Conservation (phyloP, 805 yeast species). For the Pichia occidentalis region DNA sequence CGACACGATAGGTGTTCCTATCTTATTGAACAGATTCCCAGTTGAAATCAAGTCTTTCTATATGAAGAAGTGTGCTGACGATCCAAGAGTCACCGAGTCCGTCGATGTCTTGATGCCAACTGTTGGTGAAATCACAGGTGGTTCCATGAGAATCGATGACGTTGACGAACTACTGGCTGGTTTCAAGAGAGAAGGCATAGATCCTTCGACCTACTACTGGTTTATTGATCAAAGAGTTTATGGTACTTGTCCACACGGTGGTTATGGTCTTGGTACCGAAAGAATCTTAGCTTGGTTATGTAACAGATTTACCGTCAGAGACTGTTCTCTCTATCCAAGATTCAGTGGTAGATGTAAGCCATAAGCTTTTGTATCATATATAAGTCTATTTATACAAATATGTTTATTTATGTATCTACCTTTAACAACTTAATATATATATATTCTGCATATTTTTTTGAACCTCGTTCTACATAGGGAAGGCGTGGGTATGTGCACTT, state of each 20-base stretch:
- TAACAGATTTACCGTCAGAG: slow-evolving; percentile 96
- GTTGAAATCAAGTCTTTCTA: slow-evolving; percentile 95
- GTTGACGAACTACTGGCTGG: slow-evolving; percentile 82
- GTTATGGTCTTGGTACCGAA: slow-evolving; percentile 97
- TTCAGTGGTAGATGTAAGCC: slow-evolving; percentile 98
- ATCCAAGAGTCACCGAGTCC: slow-evolving; percentile 92
- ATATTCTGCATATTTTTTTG: no score
- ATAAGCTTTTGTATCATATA: slow-evolving; percentile 36
- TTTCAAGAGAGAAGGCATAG: slow-evolving; percentile 87
- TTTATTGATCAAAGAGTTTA: slow-evolving; percentile 91
- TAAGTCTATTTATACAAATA: not conserved
- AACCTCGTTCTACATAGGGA: no score
- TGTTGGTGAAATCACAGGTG: slow-evolving; percentile 98
- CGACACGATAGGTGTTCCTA: slow-evolving; percentile 88
- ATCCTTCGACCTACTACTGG: slow-evolving; percentile 86
- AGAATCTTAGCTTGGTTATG: slow-evolving; percentile 98
- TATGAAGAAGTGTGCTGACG: slow-evolving; percentile 90
- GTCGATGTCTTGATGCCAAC: slow-evolving; percentile 98
- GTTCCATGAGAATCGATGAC: slow-evolving; percentile 92
- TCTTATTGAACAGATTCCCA: slow-evolving; percentile 90
- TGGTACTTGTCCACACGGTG: slow-evolving; percentile 98
- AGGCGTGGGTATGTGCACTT: no score
- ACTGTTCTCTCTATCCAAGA: slow-evolving; percentile 96
- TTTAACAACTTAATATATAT: no score
- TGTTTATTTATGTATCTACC: not conserved